These are phyloP conservation scores for Lophiostoma macrostomum DNA, from an alignment of 495 filamentous ascomycete genomes.

Conservation along the genomic window DNA sequence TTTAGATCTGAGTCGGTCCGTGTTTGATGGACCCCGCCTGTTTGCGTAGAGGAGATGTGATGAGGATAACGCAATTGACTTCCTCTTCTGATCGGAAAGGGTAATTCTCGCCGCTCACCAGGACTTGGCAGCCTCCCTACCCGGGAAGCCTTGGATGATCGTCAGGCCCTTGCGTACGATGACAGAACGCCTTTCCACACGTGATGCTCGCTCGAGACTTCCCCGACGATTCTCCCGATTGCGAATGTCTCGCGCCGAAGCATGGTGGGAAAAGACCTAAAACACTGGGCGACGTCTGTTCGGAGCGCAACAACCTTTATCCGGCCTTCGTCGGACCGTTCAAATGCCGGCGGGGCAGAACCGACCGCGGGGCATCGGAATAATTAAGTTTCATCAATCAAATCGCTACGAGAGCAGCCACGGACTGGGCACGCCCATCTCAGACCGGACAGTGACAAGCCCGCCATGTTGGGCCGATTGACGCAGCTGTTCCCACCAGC, in stretches of 20 bases:
- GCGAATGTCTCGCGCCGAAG: too few relatives aligned
- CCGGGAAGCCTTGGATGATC: background rate
- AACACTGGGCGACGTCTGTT: too few relatives aligned
- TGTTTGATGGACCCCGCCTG: background rate
- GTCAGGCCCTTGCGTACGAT: too few relatives aligned
- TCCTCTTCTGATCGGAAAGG: background rate
- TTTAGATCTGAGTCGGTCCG: background rate
- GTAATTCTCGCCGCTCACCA: constrained; percentile 15
- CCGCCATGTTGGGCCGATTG: too few relatives aligned
- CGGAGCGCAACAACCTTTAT: constrained; percentile 14
- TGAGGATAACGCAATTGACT: background rate
- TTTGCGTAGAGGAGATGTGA: background rate
- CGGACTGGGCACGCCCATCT: background rate
- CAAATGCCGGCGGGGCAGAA: background rate
- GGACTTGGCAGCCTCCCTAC: background rate
- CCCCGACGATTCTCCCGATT: too few relatives aligned
- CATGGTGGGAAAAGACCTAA: too few relatives aligned
- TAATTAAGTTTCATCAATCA: constrained; percentile 18
- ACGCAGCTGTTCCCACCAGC: too few relatives aligned
- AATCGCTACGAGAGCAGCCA: too few relatives aligned
- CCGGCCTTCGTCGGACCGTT: background rate
- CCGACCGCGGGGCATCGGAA: constrained; percentile 13
- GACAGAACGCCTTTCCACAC: too few relatives aligned
- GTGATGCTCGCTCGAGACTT: background rate
- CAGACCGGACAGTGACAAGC: background rate